Base-by-base conservation (phyloP, 2,329 filamentous ascomycete genomes). In the Aspergillus sergii region DNA sequence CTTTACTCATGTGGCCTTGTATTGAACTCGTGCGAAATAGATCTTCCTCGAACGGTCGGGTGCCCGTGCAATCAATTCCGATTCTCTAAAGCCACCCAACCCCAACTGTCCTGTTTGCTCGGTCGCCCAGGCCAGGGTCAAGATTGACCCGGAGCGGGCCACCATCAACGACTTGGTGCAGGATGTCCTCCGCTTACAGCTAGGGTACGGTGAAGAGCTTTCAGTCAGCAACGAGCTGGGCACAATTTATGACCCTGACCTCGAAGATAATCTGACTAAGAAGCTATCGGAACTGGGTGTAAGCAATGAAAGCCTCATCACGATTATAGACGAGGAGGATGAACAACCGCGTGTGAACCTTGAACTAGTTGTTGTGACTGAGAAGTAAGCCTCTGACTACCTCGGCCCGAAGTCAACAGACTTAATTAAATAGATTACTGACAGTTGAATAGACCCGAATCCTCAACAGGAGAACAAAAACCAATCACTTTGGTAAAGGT, bases 171-270 rank as follows among this genome's bases (percentile, higher is more conserved):
- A 97, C 69, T 78, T 99, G 3, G 90, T 98, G 0, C 86, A 95
- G 57, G 86, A 86, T 51, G 85, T 96, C 48, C 80, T 97, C 53
- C 88, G 87, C 67, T 69, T 81, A 4, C 83, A 92, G 67, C 81
- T 97, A 2, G 89, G 89, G 4, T 97, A 95, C 73, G 88, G 89
- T 6, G 89, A 93, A 62, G 93, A 97, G 58, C 87, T 98, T 67
- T 90, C 89, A 4, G 81, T 98, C 62, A 91, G 86, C 72, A 93
- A 87, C 62, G 89, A 93, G 8, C 82, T 86, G 11, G 90, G 90
- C 57, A 83, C 94, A n/a, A 84, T 98, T 48, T 98, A 96, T 71
- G 95, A 98, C 71, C 87, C 89, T 0, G 95, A 98, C 61, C 88
- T 96, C 72, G 92, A 92, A 5, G 92, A 96, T 62, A 96, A 97